Conservation (phyloP, 2,329 filamentous ascomycete genomes). For the Acrocalymma vagum region DNA sequence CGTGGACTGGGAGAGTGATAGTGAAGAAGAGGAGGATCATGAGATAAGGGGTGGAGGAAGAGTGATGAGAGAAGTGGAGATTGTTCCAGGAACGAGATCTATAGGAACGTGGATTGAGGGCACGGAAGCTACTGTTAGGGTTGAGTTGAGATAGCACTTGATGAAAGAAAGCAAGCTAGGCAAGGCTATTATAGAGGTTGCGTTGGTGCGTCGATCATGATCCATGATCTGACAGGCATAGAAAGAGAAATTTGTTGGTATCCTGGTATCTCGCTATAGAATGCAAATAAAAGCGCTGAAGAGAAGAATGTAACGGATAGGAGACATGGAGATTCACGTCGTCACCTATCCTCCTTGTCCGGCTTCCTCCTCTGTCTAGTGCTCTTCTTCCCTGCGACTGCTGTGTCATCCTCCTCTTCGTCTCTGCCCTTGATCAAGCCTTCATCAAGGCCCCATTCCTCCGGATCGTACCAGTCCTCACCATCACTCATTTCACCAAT, state of each 20-base stretch:
- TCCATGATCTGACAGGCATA: no score
- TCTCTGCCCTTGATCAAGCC: conserved; percentile 84
- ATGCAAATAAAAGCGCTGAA: conserved; percentile 14
- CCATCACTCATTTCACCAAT: conserved; percentile 83
- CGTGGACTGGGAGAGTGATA: conserved; percentile 52
- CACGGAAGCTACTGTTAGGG: conserved; percentile 72
- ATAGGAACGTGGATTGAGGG: conserved; percentile 86
- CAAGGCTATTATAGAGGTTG: no score
- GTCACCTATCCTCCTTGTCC: conserved; percentile 47
- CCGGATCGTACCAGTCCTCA: conserved; percentile 88
- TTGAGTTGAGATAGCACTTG: conserved; percentile 66
- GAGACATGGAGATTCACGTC: neutral
- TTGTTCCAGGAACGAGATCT: conserved; percentile 80
- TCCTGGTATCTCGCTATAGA: conserved; percentile 32
- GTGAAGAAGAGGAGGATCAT: conserved; percentile 51
- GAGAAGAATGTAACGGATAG: neutral
- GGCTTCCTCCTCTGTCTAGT: conserved; percentile 51
- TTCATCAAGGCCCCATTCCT: conserved; percentile 78
- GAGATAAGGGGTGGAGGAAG: conserved; percentile 76
- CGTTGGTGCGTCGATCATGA: no score
- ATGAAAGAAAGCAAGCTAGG: no score
- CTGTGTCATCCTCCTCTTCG: conserved; percentile 76
- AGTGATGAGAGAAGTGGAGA: conserved; percentile 80
- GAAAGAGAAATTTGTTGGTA: no score
- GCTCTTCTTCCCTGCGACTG: conserved; percentile 57